Percentiles rank a stretch among this genome's conserved stretches.
These are phyloP conservation scores for Rickenella mellea DNA, from an alignment of 768 basidiomycete genomes.

Conservation along the genomic window DNA sequence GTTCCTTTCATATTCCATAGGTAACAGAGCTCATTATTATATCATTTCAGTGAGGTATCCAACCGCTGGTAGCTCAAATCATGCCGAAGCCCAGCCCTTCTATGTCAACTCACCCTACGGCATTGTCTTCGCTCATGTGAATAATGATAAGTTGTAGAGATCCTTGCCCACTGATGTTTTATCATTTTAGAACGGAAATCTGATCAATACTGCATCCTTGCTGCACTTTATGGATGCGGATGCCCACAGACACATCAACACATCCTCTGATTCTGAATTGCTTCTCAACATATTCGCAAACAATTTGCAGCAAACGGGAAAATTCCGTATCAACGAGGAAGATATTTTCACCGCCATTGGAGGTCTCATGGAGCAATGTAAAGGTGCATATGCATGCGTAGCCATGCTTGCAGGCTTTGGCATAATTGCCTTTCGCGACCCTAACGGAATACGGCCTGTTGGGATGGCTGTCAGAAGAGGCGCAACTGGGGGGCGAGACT, in stretches of 20 bases:
- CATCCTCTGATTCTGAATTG: constrained; percentile 94
- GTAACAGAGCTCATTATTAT: constrained; percentile 5
- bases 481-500: constrained; percentile 50
- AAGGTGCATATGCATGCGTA: constrained; percentile 93
- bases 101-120: constrained; percentile 99
- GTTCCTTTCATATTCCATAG: not conserved
- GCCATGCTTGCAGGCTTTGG: constrained; percentile 99
- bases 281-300: constrained; percentile 96
- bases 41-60: constrained; percentile 78
- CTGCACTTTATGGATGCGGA: constrained; percentile 91
- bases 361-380: constrained; percentile 79
- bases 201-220: constrained; percentile 85
- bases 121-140: constrained; percentile 93
- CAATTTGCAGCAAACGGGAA: constrained; percentile 96
- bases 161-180: not conserved
- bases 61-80: constrained; percentile 93
- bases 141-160: constrained; percentile 23
- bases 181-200: constrained; percentile 79
- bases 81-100: constrained; percentile 97
- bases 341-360: constrained; percentile 95
- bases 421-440: constrained; percentile 95
- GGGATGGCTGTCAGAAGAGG: constrained; percentile 70
- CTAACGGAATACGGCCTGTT: constrained; percentile 91
- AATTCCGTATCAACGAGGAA: constrained; percentile 98
- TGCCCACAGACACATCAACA: constrained; percentile 98